Conservation (phyloP, 495 filamentous ascomycete species). For the Penicillium salamii region DNA sequence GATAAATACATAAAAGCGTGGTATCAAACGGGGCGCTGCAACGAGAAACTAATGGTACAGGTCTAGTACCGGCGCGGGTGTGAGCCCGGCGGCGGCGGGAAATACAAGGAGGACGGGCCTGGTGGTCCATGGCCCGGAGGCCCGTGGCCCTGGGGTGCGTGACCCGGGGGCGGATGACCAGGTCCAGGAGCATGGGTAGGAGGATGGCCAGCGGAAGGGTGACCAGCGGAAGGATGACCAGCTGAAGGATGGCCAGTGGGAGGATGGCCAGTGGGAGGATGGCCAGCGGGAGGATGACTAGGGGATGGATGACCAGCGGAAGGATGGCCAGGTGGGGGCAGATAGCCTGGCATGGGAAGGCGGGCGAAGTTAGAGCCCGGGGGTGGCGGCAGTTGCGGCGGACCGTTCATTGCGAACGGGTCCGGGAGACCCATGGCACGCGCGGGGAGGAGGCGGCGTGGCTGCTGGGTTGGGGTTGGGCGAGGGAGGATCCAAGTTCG, state of each 20-base stretch:
- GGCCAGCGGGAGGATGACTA: slow-evolving; percentile 18
- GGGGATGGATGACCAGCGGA: slow-evolving; percentile 17
- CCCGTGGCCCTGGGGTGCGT: slow-evolving; percentile 17
- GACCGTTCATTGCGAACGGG: slow-evolving; percentile 35
- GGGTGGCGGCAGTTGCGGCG: slow-evolving; percentile 41
- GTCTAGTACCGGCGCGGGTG: slow-evolving; percentile 16
- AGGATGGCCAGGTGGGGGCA: slow-evolving; percentile 23
- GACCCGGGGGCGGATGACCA: slow-evolving; percentile 19
- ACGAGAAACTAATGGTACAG: slow-evolving; percentile 6
- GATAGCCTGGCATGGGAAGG: slow-evolving; percentile 31
- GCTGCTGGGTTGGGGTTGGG: slow-evolving; percentile 36
- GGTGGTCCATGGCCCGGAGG: slow-evolving; percentile 10
- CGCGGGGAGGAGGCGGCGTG: slow-evolving; percentile 39
- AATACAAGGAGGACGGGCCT: slow-evolving; percentile 15
- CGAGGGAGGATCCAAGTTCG: slow-evolving; percentile 41
- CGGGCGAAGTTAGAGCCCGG: slow-evolving; percentile 40
- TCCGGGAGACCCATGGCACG: slow-evolving; percentile 24
- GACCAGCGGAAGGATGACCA: slow-evolving; percentile 19
- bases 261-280: background rate
- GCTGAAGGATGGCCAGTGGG: too few relatives aligned
- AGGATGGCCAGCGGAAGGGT: slow-evolving; percentile 17
- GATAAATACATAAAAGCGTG: slow-evolving; percentile 3
- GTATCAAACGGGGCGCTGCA: slow-evolving; percentile 7
- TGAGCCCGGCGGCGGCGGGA: slow-evolving; percentile 14
- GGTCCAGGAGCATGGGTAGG: slow-evolving; percentile 22